phyloP scores from a whole-genome alignment of 2,329 filamentous ascomycete genomes.

The Fusarium avenaceum region DNA sequence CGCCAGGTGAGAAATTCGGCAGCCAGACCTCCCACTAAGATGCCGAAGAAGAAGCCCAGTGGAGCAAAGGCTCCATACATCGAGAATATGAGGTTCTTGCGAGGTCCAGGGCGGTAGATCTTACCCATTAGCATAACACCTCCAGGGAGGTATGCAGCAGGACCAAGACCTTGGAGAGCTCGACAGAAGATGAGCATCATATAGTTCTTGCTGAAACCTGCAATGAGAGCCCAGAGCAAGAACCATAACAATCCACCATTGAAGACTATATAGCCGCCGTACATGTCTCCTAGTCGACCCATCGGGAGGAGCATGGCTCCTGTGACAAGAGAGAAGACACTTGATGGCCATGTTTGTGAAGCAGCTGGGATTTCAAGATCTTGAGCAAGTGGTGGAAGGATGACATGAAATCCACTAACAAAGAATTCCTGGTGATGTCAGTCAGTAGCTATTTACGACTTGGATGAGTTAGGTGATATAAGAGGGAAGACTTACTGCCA shows the following conservation, averaged over 20 bases:
- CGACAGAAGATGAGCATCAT: slow-evolving; percentile 80
- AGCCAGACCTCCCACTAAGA: slow-evolving; percentile 74
- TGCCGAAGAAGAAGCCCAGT: slow-evolving; percentile 73
- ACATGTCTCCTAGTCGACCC: slow-evolving; percentile 73
- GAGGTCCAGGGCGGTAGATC: slow-evolving; percentile 76
- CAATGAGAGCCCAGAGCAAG: slow-evolving; percentile 75
- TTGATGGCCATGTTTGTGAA: slow-evolving; percentile 75
- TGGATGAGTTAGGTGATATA: not conserved
- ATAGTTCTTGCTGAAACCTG: slow-evolving; percentile 76
- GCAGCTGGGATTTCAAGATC: slow-evolving; percentile 74
- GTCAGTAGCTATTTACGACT: slow-evolving; percentile 7
- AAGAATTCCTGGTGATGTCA: slow-evolving; percentile 46
- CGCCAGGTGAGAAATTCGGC: slow-evolving; percentile 73
- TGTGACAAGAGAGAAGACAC: slow-evolving; percentile 70
- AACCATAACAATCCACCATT: slow-evolving; percentile 74
- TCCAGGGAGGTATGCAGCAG: slow-evolving; percentile 78
- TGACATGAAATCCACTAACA: slow-evolving; percentile 52
- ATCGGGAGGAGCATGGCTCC: slow-evolving; percentile 72
- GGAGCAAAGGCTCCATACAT: slow-evolving; percentile 71
- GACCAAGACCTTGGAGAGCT: slow-evolving; percentile 79
- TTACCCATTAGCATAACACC: slow-evolving; percentile 78
- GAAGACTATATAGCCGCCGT: slow-evolving; percentile 73
- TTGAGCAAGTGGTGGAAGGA: slow-evolving; percentile 74
- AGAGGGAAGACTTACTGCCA: slow-evolving; percentile 38
- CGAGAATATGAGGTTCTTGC: slow-evolving; percentile 76